phyloP scores from a whole-genome alignment of 1,139 yeast genomes.

The Kodamaea sp. region DNA sequence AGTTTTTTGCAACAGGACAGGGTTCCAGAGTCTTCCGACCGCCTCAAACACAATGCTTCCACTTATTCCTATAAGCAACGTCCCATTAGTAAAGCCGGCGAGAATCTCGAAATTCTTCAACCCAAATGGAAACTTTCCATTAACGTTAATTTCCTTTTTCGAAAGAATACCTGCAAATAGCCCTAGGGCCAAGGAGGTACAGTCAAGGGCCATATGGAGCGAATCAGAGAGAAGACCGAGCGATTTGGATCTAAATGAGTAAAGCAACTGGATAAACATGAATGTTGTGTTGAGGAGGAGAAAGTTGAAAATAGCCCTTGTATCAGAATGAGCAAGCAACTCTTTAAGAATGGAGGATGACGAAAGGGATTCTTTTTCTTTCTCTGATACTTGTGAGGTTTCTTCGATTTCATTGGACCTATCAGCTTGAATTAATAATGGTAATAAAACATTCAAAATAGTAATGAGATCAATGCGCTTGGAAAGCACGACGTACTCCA shows the following conservation, averaged over 20 bases:
- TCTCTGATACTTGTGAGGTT: neutral
- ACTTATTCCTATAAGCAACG: conserved; percentile 81
- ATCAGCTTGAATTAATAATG: conserved; percentile 21
- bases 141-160: conserved; percentile 50
- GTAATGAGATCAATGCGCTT: conserved; percentile 10
- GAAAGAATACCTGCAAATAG: conserved; percentile 75
- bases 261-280: conserved; percentile 90
- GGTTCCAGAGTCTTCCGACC: conserved; percentile 72
- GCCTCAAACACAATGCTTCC: conserved; percentile 89
- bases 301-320: conserved; percentile 87
- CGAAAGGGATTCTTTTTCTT: conserved; percentile 3
- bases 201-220: conserved; percentile 93
- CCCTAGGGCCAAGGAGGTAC: conserved; percentile 87
- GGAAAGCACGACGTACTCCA: conserved; percentile 25
- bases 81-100: conserved; percentile 95
- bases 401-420: conserved; percentile 11
- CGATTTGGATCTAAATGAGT: conserved; percentile 90
- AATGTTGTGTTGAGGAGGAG: conserved; percentile 81
- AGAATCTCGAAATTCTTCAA: conserved; percentile 81
- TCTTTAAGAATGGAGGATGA: conserved; percentile 29
- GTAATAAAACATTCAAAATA: conserved; percentile 16
- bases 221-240: conserved; percentile 90
- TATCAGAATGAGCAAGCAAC: conserved; percentile 65
- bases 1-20: conserved; percentile 76
- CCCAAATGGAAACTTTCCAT: conserved; percentile 82